Evolutionary conservation across 2,329 filamentous ascomycete species (phyloP).

Genomic region (Aspergillus caelatus): DNA sequence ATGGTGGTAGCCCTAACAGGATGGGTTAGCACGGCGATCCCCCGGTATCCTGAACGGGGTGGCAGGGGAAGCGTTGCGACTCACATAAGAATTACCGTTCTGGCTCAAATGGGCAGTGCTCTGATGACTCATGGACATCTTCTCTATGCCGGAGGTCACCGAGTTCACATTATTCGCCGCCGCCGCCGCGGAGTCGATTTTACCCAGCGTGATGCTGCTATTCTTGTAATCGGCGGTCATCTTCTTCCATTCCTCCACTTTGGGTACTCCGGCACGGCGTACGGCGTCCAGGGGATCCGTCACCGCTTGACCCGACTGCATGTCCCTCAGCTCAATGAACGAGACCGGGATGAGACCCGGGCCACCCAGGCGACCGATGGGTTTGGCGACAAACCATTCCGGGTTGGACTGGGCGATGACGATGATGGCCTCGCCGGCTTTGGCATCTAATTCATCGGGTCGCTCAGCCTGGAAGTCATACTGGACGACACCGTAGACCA

Average conservation of each 20-base stretch:
- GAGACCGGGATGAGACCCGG: constrained; percentile 95
- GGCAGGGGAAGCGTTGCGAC: constrained; percentile 24
- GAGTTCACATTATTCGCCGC: constrained; percentile 46
- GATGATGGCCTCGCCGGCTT: constrained; percentile 94
- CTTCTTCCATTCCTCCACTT: constrained; percentile 99
- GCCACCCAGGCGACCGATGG: constrained; percentile 94
- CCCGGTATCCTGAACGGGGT: not conserved
- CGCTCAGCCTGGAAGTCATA: constrained; percentile 95
- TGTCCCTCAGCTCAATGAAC: constrained; percentile 94
- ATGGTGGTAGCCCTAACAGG: constrained; percentile 38
- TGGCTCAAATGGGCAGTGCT: constrained; percentile 53
- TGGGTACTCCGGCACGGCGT: constrained; percentile 83
- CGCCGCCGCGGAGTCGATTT: constrained; percentile 64
- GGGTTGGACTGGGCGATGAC: constrained; percentile 98
- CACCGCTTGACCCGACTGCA: constrained; percentile 82
- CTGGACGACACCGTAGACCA: constrained; percentile 96
- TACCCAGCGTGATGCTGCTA: constrained; percentile 93
- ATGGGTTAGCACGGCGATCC: constrained; percentile 3
- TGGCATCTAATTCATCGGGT: constrained; percentile 94
- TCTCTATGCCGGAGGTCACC: constrained; percentile 72
- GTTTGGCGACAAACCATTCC: constrained; percentile 99
- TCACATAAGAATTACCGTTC: constrained; percentile 55
- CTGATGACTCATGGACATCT: constrained; percentile 72
- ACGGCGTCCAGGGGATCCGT: constrained; percentile 83
- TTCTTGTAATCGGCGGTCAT: constrained; percentile 99